Evolutionary conservation across 2,329 filamentous ascomycete genomes (phyloP), one percentile per base, ranked within the genome.

Genomic region (Phaeosphaeriaceae sp.): DNA sequence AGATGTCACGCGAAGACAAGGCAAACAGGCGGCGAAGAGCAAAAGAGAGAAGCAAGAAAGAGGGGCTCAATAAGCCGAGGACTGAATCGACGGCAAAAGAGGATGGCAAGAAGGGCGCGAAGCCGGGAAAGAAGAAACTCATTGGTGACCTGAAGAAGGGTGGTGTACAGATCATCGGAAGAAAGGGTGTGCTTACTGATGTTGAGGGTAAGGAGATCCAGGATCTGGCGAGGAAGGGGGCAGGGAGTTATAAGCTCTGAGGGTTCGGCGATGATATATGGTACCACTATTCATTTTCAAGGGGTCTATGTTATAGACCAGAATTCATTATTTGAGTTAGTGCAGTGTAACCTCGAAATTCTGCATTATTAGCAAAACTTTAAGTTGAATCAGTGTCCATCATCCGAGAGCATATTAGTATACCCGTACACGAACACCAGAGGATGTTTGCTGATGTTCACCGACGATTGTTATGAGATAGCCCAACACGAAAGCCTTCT

Each of bases 1-100:
- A 99, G 76, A 88, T 97, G 86, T 87, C 82, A 29, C 83, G 91
- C 44, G 92, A 97, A 70, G 89, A 96, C 71, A 95, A 93, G 79
- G 73, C 85, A 45, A 83, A 90, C 53, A 80, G 87, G 54, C 82
- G 92, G 48, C 82, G 91, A 54, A 84, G 92, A 52, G 88, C 92
- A 70, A 96, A 96, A 83, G 92, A 95, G 81, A 85, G 88, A 63
- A 87, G 87, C 60, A 84, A 83, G 75, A 92, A 92, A 80, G 81
- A 82, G 17, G 83, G 83, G 48, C 79, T 79, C 12, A 77, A 77
- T 23, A 73, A 74, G 48, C 68, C 70, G n/a, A 81, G 57, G 38
- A 49, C 68, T 34, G 71, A 68, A 48, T 73, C 77, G 36, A 59
- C 58, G 26, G 73, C 81, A 62, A 87, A 83, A 75, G 87, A 86